Evolutionary conservation across 768 basidiomycete species (phyloP), one percentile per base, ranked within the genome.

Genomic region (Rhodosporidiobolus sp.): DNA sequence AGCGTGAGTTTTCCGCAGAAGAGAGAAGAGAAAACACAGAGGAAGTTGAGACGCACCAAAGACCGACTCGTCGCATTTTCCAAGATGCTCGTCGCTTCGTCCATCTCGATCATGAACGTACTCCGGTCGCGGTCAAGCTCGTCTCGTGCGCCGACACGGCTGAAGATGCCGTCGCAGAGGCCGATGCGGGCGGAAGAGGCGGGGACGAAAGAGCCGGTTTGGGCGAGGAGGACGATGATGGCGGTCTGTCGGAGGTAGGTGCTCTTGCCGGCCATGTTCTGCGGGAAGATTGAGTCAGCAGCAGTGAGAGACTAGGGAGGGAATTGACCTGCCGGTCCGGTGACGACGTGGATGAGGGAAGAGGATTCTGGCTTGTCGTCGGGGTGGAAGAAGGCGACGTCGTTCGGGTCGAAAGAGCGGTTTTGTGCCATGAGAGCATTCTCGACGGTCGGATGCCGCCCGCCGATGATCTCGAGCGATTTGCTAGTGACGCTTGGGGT

Each of bases 91-190:
- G 92, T 89, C 1, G 94, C 92, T 82, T 97, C 95, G 45, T 91
- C 84, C 91, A 94, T 94, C 82, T 94, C 92, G n/a, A 94, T 90
- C 92, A 97, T 96, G 80, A 97, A 99, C 0, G 95, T 98, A 77
- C 92, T 94, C 69, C 92, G 83, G 79, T 96, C 94, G 65, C 90
- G 86, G 81, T 92, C 96, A 35, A 99, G 82, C 78, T 99, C 94
- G 77, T 99, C 95, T 79, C 91, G 89, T 4, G 96, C 95, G 0
- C 95, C 96, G 20, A 99, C 86, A 57, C 95, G 86, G n/a, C 92
- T 92, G 81, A 96, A 97, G 12, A 99, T 82, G 75, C 87, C 88
- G 81, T 99, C 95, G 16, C 95, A 88, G 26, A 97, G 84, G 17
- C 96, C 94, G 55, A 98, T 82, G 45, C 82, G 82, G 0, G 92